Percentiles rank a stretch among this genome's conserved stretches.
phyloP scores from a whole-genome alignment of 306 rosid genomes.

The Urtica urens region DNA sequence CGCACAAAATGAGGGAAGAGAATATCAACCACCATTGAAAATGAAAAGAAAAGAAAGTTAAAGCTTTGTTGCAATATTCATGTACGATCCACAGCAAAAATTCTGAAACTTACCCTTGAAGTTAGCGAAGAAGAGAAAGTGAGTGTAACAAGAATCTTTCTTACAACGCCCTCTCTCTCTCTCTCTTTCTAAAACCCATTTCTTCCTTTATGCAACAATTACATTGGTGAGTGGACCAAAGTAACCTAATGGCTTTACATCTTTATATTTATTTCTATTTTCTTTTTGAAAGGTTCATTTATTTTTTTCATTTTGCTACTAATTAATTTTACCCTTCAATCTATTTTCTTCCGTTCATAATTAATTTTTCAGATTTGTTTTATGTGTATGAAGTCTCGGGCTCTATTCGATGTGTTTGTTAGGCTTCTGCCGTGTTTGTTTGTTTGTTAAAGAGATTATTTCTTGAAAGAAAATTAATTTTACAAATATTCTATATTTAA shows the following conservation, averaged over 20 bases:
- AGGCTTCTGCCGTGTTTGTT: no score
- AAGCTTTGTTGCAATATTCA: constrained; percentile 15
- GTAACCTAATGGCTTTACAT: not conserved
- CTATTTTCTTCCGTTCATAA: no score
- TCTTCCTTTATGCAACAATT: not conserved
- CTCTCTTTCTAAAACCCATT: not conserved
- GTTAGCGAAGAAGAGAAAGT: constrained; percentile 1
- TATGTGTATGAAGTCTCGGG: no score
- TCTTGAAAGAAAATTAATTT: no score
- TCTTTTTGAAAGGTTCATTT: not conserved
- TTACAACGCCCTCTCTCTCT: constrained; percentile 15
- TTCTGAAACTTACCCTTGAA: constrained; percentile 24
- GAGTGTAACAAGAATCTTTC: not conserved
- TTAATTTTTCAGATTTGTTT: no score
- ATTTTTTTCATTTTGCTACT: not conserved
- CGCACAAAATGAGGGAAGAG: constrained; percentile 13
- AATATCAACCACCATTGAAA: not conserved
- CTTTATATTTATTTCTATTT: not conserved
- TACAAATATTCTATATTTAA: constrained; percentile 12
- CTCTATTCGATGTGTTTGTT: no score
- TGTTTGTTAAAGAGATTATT: no score
- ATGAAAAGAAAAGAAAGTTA: constrained; percentile 9
- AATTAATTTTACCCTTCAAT: not conserved
- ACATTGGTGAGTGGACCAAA: not conserved
- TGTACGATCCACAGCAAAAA: not conserved